A percentile compares a stretch with the other conserved stretches of the same genome.
These are phyloP conservation scores for Priceomyces haplophilus DNA, from an alignment of 805 yeast genomes.

Conservation along the genomic window DNA sequence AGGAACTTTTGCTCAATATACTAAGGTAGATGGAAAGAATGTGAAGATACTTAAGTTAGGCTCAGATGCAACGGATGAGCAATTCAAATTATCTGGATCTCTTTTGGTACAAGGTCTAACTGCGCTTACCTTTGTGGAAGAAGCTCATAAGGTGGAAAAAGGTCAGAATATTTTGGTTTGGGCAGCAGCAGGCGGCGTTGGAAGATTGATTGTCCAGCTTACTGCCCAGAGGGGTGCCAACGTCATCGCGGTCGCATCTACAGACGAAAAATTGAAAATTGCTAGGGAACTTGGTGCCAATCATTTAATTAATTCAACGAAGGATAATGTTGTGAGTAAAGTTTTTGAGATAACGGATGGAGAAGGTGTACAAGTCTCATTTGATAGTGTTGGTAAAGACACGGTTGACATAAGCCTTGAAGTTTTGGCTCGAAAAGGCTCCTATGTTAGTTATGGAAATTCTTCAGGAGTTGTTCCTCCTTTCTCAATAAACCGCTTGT, in stretches of 20 bases:
- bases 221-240: constrained; percentile 63
- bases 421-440: constrained; percentile 66
- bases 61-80: constrained; percentile 43
- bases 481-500: constrained; percentile 45
- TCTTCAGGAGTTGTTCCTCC: constrained; percentile 85
- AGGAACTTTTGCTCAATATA: constrained; percentile 70
- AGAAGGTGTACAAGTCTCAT: constrained; percentile 64
- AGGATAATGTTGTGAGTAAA: constrained; percentile 53
- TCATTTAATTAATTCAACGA: constrained; percentile 51
- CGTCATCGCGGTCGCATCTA: constrained; percentile 82
- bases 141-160: constrained; percentile 61
- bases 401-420: constrained; percentile 65
- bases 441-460: constrained; percentile 76
- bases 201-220: constrained; percentile 67
- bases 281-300: constrained; percentile 80
- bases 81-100: constrained; percentile 57
- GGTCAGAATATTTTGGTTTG: constrained; percentile 75
- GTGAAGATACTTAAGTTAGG: constrained; percentile 49
- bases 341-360: constrained; percentile 62
- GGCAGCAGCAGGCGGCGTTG: constrained; percentile 97
- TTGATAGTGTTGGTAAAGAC: constrained; percentile 76
- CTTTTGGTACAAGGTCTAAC: constrained; percentile 72
- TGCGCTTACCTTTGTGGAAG: constrained; percentile 65
- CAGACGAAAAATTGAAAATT: constrained; percentile 62
- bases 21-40: constrained; percentile 41